Evolutionary conservation across 768 basidiomycete species (phyloP).

Genomic region (Termitomyces sp.): DNA sequence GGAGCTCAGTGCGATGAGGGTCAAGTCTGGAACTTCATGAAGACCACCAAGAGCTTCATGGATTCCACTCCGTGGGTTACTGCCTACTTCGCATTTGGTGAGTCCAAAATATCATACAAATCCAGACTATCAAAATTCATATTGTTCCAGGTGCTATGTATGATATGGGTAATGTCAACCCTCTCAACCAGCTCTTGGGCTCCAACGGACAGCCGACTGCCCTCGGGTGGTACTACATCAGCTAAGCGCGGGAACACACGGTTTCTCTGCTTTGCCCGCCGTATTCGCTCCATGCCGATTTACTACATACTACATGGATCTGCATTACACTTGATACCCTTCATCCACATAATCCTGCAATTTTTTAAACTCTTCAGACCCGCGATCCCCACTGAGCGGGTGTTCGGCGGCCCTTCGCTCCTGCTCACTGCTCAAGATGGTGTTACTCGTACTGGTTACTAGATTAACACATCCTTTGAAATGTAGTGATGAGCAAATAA

Average conservation of each 20-base stretch:
- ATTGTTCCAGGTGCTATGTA: slow-evolving; percentile 46
- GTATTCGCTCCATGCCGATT: slow-evolving; percentile 1
- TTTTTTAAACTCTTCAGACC: slow-evolving; percentile 13
- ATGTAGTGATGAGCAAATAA: slow-evolving; percentile 15
- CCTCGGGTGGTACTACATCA: slow-evolving; percentile 52
- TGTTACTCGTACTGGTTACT: slow-evolving; percentile 19
- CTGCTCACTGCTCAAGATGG: slow-evolving; percentile 10
- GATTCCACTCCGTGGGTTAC: slow-evolving; percentile 38
- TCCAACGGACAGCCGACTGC: slow-evolving; percentile 41
- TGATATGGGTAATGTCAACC: slow-evolving; percentile 54
- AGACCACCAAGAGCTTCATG: slow-evolving; percentile 39
- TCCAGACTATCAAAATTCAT: neutral
- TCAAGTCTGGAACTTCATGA: slow-evolving; percentile 49
- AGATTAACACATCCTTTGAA: slow-evolving; percentile 7
- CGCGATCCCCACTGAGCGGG: slow-evolving; percentile 15
- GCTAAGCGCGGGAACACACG: slow-evolving; percentile 15
- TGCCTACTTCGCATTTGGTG: slow-evolving; percentile 61
- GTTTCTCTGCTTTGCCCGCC: neutral
- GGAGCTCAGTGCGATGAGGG: slow-evolving; percentile 34
- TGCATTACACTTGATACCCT: slow-evolving; percentile 16
- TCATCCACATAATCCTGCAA: slow-evolving; percentile 5
- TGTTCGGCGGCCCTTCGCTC: slow-evolving; percentile 13
- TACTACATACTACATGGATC: slow-evolving; percentile 10
- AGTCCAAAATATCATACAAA: slow-evolving; percentile 15
- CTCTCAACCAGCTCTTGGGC: slow-evolving; percentile 48